Evolutionary conservation across 2,329 filamentous ascomycete species (phyloP), one percentile per base, ranked within the genome.

Genomic region (Fusarium dlaminii): DNA sequence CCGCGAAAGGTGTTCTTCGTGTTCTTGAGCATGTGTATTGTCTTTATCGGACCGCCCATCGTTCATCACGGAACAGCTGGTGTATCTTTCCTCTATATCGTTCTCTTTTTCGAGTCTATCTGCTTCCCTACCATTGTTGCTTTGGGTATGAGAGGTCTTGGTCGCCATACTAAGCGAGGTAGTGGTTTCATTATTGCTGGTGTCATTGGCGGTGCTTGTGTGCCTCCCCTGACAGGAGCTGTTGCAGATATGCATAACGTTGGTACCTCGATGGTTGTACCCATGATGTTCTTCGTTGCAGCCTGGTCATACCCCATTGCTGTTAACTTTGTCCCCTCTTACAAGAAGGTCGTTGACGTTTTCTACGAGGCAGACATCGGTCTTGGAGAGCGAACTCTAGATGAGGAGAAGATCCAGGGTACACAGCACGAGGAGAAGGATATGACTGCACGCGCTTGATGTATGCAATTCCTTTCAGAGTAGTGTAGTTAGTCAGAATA

Each of bases 71-170:
- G 83, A n/a, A 84, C 86, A 72, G 81, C 80, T 1, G 87, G 87
- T 49, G 83, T 90, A 70, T 84, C 86, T 10, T 90, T 94, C 86
- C 87, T 94, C 36, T 93, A 90, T 81, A 71, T 93, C 15, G 90
- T 91, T 12, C 86, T 95, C 30, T 94, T 95, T 85, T 95, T 95
- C 82, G 93, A 94, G 82, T 92, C 89, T 8, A 92, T 94, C 78
- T 93, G 91, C 81, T 96, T 95, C 85, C 93, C 93, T 0, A 95
- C 93, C 24, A 94, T 96, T 77, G 90, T 96, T 36, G 92, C 93
- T 8, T 86, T 95, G 6, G 92, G 92, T 14, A 94, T 94, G 85
- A 88, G 92, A 29, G 93, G 92, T 5, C 86, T 95, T 3, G 93
- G 94, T 11, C 88, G 90, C 24, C 91, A 96, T 83, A 93, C 91